Base-by-base conservation (phyloP, 352 stramenopile genomes). In the Phytopythium delawarense region DNA sequence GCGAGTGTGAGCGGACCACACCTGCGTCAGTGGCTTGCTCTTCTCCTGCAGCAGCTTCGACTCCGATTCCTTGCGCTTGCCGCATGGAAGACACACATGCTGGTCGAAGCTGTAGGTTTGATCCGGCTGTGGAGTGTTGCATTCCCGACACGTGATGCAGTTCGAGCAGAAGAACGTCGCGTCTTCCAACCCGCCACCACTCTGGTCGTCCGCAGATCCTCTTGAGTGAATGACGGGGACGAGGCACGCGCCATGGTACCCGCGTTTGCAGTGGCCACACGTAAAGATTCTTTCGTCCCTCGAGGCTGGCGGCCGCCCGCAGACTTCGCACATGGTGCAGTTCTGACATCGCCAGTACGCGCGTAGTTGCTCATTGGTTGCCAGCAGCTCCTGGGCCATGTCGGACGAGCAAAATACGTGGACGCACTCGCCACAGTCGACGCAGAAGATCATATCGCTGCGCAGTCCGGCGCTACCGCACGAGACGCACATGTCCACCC, bases 251-350 rank as follows among this genome's bases (percentile, higher is more conserved):
- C 77, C 75, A 57, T 88, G 81, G 49, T 75, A 88, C 0, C 80
- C 75, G 51, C 76, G 77, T 58, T 85, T 70, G 61, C 81, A 91
- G 53, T 81, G 61, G 25, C 68, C 66, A 18, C 76, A 88, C 20
- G 77, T 51, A 11, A 78, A 49, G 28, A 86, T 64, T 21, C 57
- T 49, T n/a, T 79, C 75, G 13, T 28, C 25, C 6, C 7, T 54
- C 16, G 75, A 66, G 9, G 55, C 46, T 2, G 66, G 77, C 18
- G 84, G 75, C 55, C 84, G 76, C 2, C 90, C 89, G 40, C 92
- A 98, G 35, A 97, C 77, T 64, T 98, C 94, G 65, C 96, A 99
- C 64, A 98, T 88, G 59, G 98, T 98, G 71, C 96, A 99, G 74
- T 98, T 99, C 0, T 69, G 71, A 68, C 96, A 99, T 23, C 95